Evolutionary conservation across 1,284 basidiomycete species (phyloP).

Genomic region (Phellinidium pouzarii): DNA sequence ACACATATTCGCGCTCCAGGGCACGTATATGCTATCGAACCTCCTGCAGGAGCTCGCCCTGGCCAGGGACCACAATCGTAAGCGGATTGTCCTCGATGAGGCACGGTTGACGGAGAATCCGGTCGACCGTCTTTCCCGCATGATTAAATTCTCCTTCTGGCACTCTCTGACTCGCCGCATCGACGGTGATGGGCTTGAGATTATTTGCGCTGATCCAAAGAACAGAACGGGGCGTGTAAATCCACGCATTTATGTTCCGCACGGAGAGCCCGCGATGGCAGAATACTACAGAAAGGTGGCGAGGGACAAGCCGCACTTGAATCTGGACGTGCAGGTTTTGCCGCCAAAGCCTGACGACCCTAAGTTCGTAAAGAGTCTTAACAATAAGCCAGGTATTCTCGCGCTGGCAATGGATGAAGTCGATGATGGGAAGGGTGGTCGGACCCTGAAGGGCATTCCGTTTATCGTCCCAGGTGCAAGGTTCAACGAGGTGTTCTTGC

Average conservation of each 20-base stretch:
- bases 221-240: constrained; percentile 82
- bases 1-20: constrained; percentile 41
- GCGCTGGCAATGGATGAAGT: constrained; percentile 94
- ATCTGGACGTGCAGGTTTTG: constrained; percentile 85
- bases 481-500: constrained; percentile 91
- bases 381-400: constrained; percentile 88
- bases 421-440: constrained; percentile 71
- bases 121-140: constrained; percentile 91
- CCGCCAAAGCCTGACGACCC: constrained; percentile 85
- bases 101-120: constrained; percentile 95
- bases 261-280: constrained; percentile 88
- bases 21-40: constrained; percentile 98
- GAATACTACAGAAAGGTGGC: constrained; percentile 87
- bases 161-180: constrained; percentile 94
- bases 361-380: constrained; percentile 85
- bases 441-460: constrained; percentile 86
- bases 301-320: constrained; percentile 81
- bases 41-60: constrained; percentile 97
- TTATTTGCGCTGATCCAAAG: constrained; percentile 96
- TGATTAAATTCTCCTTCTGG: constrained; percentile 99
- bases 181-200: constrained; percentile 94
- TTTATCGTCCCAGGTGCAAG: constrained; percentile 97
- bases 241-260: constrained; percentile 91
- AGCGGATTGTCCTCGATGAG: constrained; percentile 97
- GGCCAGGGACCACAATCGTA: constrained; percentile 91